Conservation (phyloP, 192 early-diverging fungal species). For the Geosiphon pyriformis region DNA sequence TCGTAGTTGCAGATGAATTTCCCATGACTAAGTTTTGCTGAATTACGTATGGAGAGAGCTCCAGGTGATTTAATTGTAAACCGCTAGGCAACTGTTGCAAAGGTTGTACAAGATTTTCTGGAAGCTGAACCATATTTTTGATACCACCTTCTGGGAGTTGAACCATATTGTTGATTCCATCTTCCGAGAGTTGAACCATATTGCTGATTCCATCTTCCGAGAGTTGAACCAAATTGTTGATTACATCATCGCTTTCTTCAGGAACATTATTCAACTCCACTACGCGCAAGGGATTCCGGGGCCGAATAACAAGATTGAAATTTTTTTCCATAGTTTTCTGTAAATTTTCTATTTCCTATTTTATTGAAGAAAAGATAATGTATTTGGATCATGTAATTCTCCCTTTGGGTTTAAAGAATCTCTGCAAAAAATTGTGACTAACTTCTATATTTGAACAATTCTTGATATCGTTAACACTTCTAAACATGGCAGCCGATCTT, state of each 20-base stretch:
- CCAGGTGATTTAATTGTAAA: neutral
- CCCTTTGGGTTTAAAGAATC: neutral
- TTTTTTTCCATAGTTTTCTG: neutral
- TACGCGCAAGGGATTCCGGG: neutral
- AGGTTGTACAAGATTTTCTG: neutral
- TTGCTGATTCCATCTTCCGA: neutral
- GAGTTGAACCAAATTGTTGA: neutral
- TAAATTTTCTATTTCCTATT: neutral
- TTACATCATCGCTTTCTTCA: neutral
- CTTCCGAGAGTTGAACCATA: neutral
- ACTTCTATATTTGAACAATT: slow-evolving; percentile 36
- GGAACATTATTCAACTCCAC: neutral
- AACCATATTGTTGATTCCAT: no score
- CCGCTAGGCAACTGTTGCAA: neutral
- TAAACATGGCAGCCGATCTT: slow-evolving; percentile 32
- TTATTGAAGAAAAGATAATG: no score
- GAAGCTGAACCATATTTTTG: no score
- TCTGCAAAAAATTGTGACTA: slow-evolving; percentile 12
- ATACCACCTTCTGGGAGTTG: no score
- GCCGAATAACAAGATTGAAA: neutral
- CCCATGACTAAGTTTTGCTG: neutral
- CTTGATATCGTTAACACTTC: slow-evolving; percentile 35
- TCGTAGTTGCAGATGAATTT: neutral
- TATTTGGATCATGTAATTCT: neutral
- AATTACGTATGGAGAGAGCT: neutral